phyloP scores from a whole-genome alignment of 2,329 filamentous ascomycete species.

The Hypocreales sp. region DNA sequence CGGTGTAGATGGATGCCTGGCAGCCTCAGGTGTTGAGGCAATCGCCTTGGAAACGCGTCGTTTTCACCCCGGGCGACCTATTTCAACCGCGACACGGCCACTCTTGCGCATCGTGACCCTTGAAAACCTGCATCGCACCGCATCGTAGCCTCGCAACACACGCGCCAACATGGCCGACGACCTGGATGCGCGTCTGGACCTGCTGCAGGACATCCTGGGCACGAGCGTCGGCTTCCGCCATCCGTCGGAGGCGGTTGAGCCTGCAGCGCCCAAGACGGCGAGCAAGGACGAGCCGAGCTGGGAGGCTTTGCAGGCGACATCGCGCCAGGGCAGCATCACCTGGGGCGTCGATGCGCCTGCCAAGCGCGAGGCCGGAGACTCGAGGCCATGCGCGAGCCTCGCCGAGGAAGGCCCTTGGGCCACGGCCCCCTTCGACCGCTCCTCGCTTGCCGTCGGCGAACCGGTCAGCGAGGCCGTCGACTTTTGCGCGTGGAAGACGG shows the following conservation, averaged over 20 bases:
- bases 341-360: too few relatives aligned
- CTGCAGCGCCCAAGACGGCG: background rate
- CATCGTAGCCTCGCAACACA: too few relatives aligned
- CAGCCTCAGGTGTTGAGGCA: too few relatives aligned
- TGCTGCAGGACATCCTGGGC: conserved; percentile 6
- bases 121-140: too few relatives aligned
- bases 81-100: too few relatives aligned
- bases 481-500: conserved; percentile 35
- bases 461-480: conserved; percentile 8
- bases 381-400: too few relatives aligned
- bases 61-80: too few relatives aligned
- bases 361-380: too few relatives aligned
- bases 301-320: conserved; percentile 1
- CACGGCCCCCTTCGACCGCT: conserved; percentile 7
- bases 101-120: too few relatives aligned
- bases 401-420: background rate
- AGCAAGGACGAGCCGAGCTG: background rate
- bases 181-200: conserved; percentile 3
- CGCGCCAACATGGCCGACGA: conserved; percentile 4
- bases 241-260: background rate
- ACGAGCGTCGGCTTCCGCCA: conserved; percentile 3
- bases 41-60: too few relatives aligned
- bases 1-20: too few relatives aligned
- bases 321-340: too few relatives aligned
- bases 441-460: conserved; percentile 10